Conservation (phyloP, 1,139 yeast genomes). For the Suhomyces anneliseae region DNA sequence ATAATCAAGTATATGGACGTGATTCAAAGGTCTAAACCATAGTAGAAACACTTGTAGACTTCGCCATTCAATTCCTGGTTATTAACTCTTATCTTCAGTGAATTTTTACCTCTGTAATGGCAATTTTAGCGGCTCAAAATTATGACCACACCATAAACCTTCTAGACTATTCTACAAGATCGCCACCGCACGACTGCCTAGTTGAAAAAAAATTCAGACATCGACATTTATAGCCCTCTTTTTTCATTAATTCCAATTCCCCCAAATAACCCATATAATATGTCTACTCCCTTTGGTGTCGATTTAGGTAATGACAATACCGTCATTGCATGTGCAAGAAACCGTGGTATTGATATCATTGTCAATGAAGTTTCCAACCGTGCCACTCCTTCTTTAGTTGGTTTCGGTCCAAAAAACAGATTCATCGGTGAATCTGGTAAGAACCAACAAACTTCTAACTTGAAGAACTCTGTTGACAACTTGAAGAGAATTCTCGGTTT, state of each 20-base stretch:
- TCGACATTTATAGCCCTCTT: slow-evolving; percentile 2
- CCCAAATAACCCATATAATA: slow-evolving; percentile 14
- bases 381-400: slow-evolving; percentile 91
- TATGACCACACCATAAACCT: slow-evolving; percentile 4
- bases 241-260: not conserved
- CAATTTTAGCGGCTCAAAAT: too few relatives aligned
- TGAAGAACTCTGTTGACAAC: slow-evolving; percentile 94
- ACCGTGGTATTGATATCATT: slow-evolving; percentile 96
- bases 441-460: slow-evolving; percentile 93
- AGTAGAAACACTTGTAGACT: too few relatives aligned
- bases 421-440: slow-evolving; percentile 94
- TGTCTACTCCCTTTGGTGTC: slow-evolving; percentile 90
- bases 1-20: not conserved
- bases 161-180: slow-evolving; percentile 10
- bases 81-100: too few relatives aligned
- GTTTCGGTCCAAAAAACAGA: slow-evolving; percentile 87
- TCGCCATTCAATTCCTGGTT: too few relatives aligned
- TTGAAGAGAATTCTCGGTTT: slow-evolving; percentile 90
- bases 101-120: too few relatives aligned
- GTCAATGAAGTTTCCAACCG: slow-evolving; percentile 99
- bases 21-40: not conserved
- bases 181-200: slow-evolving; percentile 9
- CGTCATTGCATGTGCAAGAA: slow-evolving; percentile 95
- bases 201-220: slow-evolving; percentile 10
- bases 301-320: slow-evolving; percentile 96